Evolutionary conservation across 2,329 filamentous ascomycete species (phyloP), one percentile per base, ranked within the genome.

Genomic region (Fusarium coicis): DNA sequence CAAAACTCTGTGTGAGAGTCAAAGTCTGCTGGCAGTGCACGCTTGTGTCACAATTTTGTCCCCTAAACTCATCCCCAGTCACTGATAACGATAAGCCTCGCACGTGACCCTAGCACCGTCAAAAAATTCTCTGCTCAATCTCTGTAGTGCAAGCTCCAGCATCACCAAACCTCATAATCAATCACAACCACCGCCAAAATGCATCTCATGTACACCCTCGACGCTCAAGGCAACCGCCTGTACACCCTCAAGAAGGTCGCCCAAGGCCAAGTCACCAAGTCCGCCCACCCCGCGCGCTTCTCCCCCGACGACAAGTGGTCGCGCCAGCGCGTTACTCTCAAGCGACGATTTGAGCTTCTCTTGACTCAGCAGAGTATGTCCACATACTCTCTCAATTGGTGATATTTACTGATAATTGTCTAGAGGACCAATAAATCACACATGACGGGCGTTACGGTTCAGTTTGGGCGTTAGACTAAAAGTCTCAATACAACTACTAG

Each of bases 251-350:
- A 98, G 86, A 98, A 98, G 87, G 90, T 97, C 76, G 86, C 89
- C 78, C 88, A 91, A 78, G 93, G 93, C 80, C 90, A 95, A 81
- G 94, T 98, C 80, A 97, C 96, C 83, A 97, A 97, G 88, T 96
- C 93, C 60, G 96, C 96, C 63, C 96, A 98, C 86, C 96, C 96
- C 52, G 96, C 96, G 47, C 90, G 96, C 77, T 99, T 98, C 88
- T 97, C 94, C 52, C 96, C 96, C 73, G 96, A 99, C 85, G 96
- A 99, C 88, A 97, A 98, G 88, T 98, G 97, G 89, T 97, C 95
- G 80, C 93, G 94, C 81, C 96, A 98, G 86, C 91, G 96, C 78
- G 95, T 98, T 55, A 97, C 95, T 26, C 88, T 98, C 79, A 97
- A 98, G 92, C 95, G 93, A 87, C 90, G 96, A 80, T 98, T 97